These are phyloP conservation scores for Calendula officinalis DNA, from an alignment of 129 eudicot genomes.

Conservation along the genomic window DNA sequence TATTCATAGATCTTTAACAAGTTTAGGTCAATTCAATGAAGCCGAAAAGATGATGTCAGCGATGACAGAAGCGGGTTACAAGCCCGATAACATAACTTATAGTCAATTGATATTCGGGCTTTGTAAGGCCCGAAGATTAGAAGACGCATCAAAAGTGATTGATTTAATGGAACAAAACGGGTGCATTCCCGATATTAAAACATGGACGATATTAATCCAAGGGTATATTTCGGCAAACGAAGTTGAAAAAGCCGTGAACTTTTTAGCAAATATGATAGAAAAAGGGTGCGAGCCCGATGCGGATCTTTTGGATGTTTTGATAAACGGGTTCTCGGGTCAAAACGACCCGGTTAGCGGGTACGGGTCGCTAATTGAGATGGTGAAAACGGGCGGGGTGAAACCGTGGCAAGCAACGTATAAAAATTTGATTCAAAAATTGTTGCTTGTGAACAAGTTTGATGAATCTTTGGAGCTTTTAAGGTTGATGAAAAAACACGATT, in stretches of 20 bases:
- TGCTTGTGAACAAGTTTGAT: conserved; percentile 60
- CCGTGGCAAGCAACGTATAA: conserved; percentile 97
- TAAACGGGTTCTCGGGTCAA: conserved; percentile 54
- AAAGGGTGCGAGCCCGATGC: conserved; percentile 65
- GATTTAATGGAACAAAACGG: conserved; percentile 67
- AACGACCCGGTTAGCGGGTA: conserved; percentile 46
- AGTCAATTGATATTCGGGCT: conserved; percentile 88
- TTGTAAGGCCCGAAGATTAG: conserved; percentile 63
- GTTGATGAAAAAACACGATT: conserved; percentile 65
- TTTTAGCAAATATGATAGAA: conserved; percentile 62
- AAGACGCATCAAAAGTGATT: conserved; percentile 62
- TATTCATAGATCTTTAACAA: conserved; percentile 76
- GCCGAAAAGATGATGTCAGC: conserved; percentile 60
- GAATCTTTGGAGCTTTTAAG: conserved; percentile 72
- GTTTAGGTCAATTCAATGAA: conserved; percentile 75
- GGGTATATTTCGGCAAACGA: conserved; percentile 62
- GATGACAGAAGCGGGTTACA: conserved; percentile 67
- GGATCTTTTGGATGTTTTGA: conserved; percentile 71
- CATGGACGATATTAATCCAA: conserved; percentile 82
- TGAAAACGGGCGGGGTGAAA: conserved; percentile 43
- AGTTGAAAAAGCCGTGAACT: conserved; percentile 56
- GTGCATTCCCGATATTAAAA: conserved; percentile 74
- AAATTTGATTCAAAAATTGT: conserved; percentile 56
- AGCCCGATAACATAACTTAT: conserved; percentile 89
- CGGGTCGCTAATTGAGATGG: conserved; percentile 57